These are phyloP conservation scores for Brassica balearica DNA, from an alignment of 441 rosid genomes.

Conservation along the genomic window DNA sequence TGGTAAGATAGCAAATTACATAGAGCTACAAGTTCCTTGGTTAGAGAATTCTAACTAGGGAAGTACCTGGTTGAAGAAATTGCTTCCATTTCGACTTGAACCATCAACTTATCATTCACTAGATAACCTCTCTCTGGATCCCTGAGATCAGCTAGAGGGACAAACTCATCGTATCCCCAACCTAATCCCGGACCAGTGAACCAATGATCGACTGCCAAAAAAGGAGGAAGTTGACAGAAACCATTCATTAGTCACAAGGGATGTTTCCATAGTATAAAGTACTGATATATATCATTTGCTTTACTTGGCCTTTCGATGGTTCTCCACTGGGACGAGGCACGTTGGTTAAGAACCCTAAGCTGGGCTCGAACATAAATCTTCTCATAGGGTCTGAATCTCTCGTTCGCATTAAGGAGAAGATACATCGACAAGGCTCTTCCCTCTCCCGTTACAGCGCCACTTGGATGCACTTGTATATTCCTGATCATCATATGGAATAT, in stretches of 20 bases:
- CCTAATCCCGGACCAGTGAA: neutral
- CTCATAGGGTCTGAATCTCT: slow-evolving; percentile 22
- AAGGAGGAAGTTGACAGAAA: too few species aligned
- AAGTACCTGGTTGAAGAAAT: slow-evolving; percentile 11
- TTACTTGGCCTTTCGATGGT: slow-evolving; percentile 1
- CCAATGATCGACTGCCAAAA: slow-evolving; percentile 4
- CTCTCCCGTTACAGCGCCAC: neutral
- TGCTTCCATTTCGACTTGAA: slow-evolving; percentile 26
- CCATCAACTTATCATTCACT: slow-evolving; percentile 3
- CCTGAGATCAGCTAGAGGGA: neutral
- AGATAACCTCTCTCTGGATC: slow-evolving; percentile 14
- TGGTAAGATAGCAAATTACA: neutral
- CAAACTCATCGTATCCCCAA: neutral
- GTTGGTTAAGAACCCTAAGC: slow-evolving; percentile 23
- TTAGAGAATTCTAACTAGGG: neutral
- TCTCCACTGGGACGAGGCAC: too few species aligned
- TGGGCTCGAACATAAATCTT: slow-evolving; percentile 18
- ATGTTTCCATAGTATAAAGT: too few species aligned
- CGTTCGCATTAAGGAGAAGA: neutral
- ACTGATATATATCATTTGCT: neutral
- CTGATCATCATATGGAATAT: neutral
- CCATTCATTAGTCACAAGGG: too few species aligned
- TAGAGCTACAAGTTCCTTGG: neutral
- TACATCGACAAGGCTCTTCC: neutral
- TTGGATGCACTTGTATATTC: neutral